Evolutionary conservation across 208 protist genomes (phyloP).

Genomic region (Acanthamoeba pearcei): DNA sequence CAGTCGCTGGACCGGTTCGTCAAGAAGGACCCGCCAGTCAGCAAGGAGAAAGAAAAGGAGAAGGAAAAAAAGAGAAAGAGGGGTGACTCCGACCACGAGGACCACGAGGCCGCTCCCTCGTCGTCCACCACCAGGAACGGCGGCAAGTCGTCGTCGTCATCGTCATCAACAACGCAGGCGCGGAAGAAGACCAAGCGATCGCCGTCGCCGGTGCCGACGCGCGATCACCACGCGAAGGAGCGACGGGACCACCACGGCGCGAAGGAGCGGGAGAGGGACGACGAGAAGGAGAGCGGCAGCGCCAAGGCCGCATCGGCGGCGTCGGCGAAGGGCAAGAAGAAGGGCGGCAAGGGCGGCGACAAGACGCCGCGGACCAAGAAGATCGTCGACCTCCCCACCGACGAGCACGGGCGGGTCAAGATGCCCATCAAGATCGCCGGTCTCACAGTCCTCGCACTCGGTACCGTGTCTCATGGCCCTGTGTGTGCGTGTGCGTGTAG

Average conservation of each 20-base stretch:
- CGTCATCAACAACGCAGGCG: not conserved
- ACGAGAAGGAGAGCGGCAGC: not conserved
- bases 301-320: not conserved
- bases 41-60: not conserved
- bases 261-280: not conserved
- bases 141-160: not conserved
- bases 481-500: not conserved
- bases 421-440: constrained; percentile 74
- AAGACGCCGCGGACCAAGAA: constrained; percentile 70
- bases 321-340: constrained; percentile 23
- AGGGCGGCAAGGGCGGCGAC: not conserved
- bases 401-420: constrained; percentile 33
- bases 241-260: too few species aligned
- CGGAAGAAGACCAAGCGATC: constrained; percentile 21
- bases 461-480: not conserved
- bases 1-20: constrained; percentile 57
- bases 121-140: not conserved
- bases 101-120: not conserved
- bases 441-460: constrained; percentile 43
- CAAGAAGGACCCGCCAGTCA: constrained; percentile 16
- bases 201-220: not conserved
- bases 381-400: constrained; percentile 65
- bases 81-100: not conserved
- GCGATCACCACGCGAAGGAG: not conserved
- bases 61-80: constrained; percentile 11